Base-by-base conservation (phyloP, 1,139 yeast genomes). In the Magnusiomyces clavatus region DNA sequence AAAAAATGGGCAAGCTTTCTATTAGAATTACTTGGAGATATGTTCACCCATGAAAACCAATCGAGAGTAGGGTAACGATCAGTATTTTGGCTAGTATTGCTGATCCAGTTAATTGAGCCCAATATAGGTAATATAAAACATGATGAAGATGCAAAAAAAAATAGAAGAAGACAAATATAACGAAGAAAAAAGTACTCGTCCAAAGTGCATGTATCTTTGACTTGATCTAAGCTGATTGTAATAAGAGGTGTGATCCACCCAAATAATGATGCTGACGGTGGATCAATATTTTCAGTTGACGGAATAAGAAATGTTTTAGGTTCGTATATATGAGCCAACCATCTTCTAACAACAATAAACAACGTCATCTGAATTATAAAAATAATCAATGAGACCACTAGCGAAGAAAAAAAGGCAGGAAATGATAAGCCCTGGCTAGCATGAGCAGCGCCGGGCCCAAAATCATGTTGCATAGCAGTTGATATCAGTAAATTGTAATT, bases 171-270 rank as follows among this genome's bases (percentile, higher is more conserved):
- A 6, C 56, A 37, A 16, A 64, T 39, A 49, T 60, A 67, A 10
- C 71, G 51, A 14, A 67, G 56, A 44, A 66, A 64, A 51, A 66
- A 67, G 51, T 64, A 67, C 1, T 67, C 70, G 46, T 67, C 70
- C 8, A 65, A 53, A 1, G 68, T 69, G 6, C 58, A 58, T 3
- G 47, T 49, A 0, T 52, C 46, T 6, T 55, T 54, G 8, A 65
- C 50, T 2, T 50, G 51, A 11, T 50, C 49, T 17, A 60, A 48
- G 1, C 63, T 54, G 3, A 51, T 50, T 0, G 42, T 37, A 39
- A 52, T 40, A 1, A 60, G 49, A 1, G 58, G 52, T 1, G 43
- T 43, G 4, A 66, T 20, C 70, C 69, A 66, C 14, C 53, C 57
- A 12, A 63, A 49, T 12, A 61, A 44, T 4, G 62, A 57, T 6